Evolutionary conservation across 495 filamentous ascomycete species (phyloP).

Genomic region (Penicillium lividum): DNA sequence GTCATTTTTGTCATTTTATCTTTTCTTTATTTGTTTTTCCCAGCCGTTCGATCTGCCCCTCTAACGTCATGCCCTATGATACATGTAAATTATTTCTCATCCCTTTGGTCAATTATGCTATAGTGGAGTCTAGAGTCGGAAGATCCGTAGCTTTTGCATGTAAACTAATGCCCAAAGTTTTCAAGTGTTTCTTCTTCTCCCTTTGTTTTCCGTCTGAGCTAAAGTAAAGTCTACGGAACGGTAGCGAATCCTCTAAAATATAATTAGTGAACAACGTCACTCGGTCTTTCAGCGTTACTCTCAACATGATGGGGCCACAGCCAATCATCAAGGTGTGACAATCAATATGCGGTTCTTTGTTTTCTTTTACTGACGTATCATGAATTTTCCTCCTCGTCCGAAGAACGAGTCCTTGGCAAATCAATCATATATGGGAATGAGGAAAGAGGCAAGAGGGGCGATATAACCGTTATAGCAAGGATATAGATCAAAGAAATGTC

Average conservation of each 20-base stretch:
- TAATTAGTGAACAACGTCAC: slow-evolving; percentile 8
- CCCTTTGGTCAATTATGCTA: not conserved
- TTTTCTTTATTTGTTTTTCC: slow-evolving; percentile 1
- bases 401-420: slow-evolving; percentile 16
- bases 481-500: slow-evolving; percentile 5
- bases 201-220: not conserved
- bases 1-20: slow-evolving; percentile 9
- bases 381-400: slow-evolving; percentile 23
- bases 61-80: slow-evolving; percentile 11
- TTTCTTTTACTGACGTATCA: slow-evolving; percentile 26
- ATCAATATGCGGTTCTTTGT: slow-evolving; percentile 6
- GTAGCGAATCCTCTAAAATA: too few relatives aligned
- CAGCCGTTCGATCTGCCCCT: slow-evolving; percentile 14
- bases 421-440: not conserved
- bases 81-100: slow-evolving; percentile 1
- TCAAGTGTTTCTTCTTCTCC: slow-evolving; percentile 3
- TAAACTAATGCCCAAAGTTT: not conserved
- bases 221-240: too few relatives aligned
- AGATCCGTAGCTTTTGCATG: not conserved
- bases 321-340: slow-evolving; percentile 4
- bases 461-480: slow-evolving; percentile 11
- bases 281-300: slow-evolving; percentile 8
- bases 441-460: slow-evolving; percentile 6
- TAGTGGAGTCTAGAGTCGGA: not conserved
- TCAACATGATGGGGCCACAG: not conserved